Base-by-base conservation (phyloP, 2,329 filamentous ascomycete species). In the Ophiosphaerella narmari region DNA sequence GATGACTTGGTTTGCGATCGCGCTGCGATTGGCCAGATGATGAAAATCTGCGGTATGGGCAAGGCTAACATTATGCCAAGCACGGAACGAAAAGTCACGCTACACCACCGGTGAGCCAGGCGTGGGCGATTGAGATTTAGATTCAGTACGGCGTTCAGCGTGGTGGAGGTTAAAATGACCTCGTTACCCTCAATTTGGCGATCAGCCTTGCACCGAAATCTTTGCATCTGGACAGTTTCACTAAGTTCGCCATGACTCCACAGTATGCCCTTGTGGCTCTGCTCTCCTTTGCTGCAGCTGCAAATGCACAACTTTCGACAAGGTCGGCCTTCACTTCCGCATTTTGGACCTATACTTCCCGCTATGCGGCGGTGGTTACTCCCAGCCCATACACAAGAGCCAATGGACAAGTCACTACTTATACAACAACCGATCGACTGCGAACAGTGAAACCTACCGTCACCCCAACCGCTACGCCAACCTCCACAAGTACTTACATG, bases 341-440 rank as follows among this genome's bases (percentile, higher is more conserved):
- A 18, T 69, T 59, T 48, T 69, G 65, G 65, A 69, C 65, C 2
- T 55, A 53, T 18, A 67, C 66, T 5, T 38, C 55, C 3, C 58
- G 60, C 13, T 57, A 54, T n/a, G 49, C 54, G 23, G 59, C 63
- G 5, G 51, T 38, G 7, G 49, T 54, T n/a, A 53, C 59, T 11
- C 46, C 50, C 9, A 50, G 39, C 16, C 32, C 43, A 6, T 65
- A 63, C 26, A 66, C 62, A 13, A 57, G 47, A 33, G 14, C 33
- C 11, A 44, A 49, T 37, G 46, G 42, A 31, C 31, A 26, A 11
- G 44, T 59, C 13, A 43, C 47, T 9, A 54, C 54, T 29, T 52
- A 55, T 33, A 49, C 48, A 0, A 43, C 49, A 14, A 60, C 52
- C n/a, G 32, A 35, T 16, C 44, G 46, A 14, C 43, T 51, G 35